phyloP scores from a whole-genome alignment of 2,329 filamentous ascomycete genomes.

The Aspergillus eucalypticola region DNA sequence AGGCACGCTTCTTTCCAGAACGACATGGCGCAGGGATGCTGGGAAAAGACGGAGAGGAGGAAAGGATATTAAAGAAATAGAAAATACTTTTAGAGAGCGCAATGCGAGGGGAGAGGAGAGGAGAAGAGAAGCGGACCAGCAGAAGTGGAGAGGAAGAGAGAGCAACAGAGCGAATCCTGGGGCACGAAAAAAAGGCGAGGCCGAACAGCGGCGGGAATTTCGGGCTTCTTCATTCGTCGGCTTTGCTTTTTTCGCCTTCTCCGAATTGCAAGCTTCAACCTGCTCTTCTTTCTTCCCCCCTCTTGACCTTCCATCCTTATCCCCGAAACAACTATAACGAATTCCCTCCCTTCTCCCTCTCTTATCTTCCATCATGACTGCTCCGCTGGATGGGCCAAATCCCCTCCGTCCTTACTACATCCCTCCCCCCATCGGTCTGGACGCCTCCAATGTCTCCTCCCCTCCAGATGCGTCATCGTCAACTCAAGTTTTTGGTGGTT shows the following conservation, averaged over 20 bases:
- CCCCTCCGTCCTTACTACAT: slow-evolving; percentile 63
- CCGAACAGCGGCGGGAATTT: slow-evolving; percentile 25
- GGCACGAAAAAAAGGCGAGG: slow-evolving; percentile 20
- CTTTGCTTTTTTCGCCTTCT: slow-evolving; percentile 7
- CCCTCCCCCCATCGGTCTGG: slow-evolving; percentile 65
- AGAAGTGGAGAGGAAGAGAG: slow-evolving; percentile 10
- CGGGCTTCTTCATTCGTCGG: slow-evolving; percentile 20
- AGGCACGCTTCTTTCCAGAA: slow-evolving; percentile 36
- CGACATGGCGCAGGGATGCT: slow-evolving; percentile 26
- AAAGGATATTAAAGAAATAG: not conserved
- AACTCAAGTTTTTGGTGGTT: slow-evolving; percentile 54
- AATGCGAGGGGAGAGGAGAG: not conserved
- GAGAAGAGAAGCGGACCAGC: not conserved
- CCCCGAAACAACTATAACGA: not conserved
- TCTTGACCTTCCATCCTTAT: not conserved
- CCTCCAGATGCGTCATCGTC: slow-evolving; percentile 45
- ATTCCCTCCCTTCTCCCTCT: not conserved
- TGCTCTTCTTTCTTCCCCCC: slow-evolving; percentile 5
- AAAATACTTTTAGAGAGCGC: not conserved
- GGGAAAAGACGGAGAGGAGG: slow-evolving; percentile 2
- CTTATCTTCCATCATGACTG: slow-evolving; percentile 43
- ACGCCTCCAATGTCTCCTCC: slow-evolving; percentile 43
- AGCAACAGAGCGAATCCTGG: slow-evolving; percentile 7
- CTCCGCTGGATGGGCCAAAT: slow-evolving; percentile 55
- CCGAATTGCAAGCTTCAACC: not conserved